These are phyloP conservation scores for Oryza australiensis DNA, from an alignment of 176 grass and related monocot genomes.

Conservation along the genomic window DNA sequence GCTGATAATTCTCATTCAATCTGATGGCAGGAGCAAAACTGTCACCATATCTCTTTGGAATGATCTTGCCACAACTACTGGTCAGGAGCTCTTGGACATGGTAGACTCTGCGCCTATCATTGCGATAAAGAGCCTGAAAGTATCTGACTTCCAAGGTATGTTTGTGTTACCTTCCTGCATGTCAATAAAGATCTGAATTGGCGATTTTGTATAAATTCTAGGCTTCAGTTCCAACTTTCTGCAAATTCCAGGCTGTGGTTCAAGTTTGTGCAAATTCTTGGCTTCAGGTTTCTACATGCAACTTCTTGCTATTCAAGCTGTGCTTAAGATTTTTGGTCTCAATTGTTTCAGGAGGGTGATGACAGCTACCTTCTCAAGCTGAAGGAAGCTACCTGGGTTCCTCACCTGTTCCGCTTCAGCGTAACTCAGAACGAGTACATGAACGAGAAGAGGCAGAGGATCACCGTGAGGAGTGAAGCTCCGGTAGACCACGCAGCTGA, in stretches of 20 bases:
- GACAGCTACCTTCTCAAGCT: slow-evolving; percentile 75
- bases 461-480: slow-evolving; percentile 66
- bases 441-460: slow-evolving; percentile 81
- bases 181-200: background rate
- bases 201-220: background rate
- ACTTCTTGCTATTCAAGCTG: background rate
- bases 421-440: slow-evolving; percentile 75
- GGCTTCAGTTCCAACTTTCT: background rate
- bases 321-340: background rate
- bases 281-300: background rate
- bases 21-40: slow-evolving; percentile 73
- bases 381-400: slow-evolving; percentile 86
- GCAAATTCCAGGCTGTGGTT: background rate
- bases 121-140: slow-evolving; percentile 80
- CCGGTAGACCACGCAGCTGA: slow-evolving; percentile 65
- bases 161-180: background rate
- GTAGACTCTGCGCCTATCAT: slow-evolving; percentile 70
- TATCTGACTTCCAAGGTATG: slow-evolving; percentile 89
- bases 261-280: no score
- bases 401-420: slow-evolving; percentile 73
- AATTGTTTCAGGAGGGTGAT: slow-evolving; percentile 69
- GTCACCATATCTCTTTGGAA: slow-evolving; percentile 86
- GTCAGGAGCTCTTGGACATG: slow-evolving; percentile 88
- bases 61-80: slow-evolving; percentile 81
- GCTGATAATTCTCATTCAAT: slow-evolving; percentile 5